phyloP scores from a whole-genome alignment of 2,329 filamentous ascomycete genomes.

The Stachybotrys elegans region DNA sequence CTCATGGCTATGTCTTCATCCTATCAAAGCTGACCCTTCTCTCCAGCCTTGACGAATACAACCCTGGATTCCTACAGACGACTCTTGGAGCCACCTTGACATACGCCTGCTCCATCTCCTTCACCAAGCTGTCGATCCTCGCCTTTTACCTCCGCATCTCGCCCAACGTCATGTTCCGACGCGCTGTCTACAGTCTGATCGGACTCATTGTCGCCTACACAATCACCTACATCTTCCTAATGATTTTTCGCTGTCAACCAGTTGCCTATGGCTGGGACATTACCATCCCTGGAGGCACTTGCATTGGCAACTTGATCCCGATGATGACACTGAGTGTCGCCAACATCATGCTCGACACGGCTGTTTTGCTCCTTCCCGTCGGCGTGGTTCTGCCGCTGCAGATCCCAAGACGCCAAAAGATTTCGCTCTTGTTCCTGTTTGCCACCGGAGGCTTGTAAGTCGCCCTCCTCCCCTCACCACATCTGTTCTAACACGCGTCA shows the following conservation, averaged over 20 bases:
- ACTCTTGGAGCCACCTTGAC: conserved; percentile 32
- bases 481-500: conserved; percentile 2
- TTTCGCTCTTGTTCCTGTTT: conserved; percentile 42
- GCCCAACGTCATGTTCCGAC: conserved; percentile 14
- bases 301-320: conserved; percentile 31
- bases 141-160: conserved; percentile 40
- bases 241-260: conserved; percentile 36
- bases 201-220: conserved; percentile 33
- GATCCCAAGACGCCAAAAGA: conserved; percentile 42
- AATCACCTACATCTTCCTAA: conserved; percentile 31
- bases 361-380: conserved; percentile 39
- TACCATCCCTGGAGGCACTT: conserved; percentile 23
- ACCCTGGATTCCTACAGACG: conserved; percentile 9
- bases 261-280: conserved; percentile 37
- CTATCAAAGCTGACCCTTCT: too few species aligned
- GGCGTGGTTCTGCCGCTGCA: conserved; percentile 37
- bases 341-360: conserved; percentile 42
- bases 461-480: not conserved
- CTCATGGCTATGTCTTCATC: too few species aligned
- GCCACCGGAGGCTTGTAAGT: conserved; percentile 26
- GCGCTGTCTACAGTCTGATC: conserved; percentile 19
- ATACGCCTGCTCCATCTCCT: conserved; percentile 33
- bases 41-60: not conserved
- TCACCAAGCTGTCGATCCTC: conserved; percentile 39
- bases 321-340: conserved; percentile 18